Evolutionary conservation across 208 protist species (phyloP), one percentile per base, ranked within the genome.

Genomic region (Leishmania aethiopica): DNA sequence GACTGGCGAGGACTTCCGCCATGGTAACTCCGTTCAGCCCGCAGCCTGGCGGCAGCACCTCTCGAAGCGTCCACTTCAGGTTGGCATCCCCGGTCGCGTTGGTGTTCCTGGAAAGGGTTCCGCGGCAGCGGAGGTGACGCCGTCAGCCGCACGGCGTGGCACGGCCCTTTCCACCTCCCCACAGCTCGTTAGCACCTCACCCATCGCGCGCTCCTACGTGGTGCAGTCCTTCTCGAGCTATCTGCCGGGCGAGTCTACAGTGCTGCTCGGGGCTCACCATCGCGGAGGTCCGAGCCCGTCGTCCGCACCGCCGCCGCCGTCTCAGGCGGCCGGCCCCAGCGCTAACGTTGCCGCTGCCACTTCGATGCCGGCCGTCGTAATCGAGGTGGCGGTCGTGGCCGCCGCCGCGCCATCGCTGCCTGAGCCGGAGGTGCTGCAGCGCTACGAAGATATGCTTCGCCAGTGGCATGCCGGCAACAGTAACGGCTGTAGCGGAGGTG

Each of bases 341-440:
- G 32, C 45, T 22, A 32, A 1, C 7, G n/a, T 28, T 22, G 25
- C 32, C 17, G 35, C 32, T 45, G n/a, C 49, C 49, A 40, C 72
- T 5, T 55, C 72, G 8, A 59, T 25, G 51, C n/a, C 75, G 13
- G 57, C 32, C 62, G 76, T 57, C 15, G 49, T 35, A 25, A 35
- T 85, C 13, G 82, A 81, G 37, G 82, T 85, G 70, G 77, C 77
- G 35, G 57, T 85, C 35, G 28, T 78, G 40, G 77, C 82, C 22
- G 4, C 22, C 45, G 57, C 28, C 28, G 57, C 57, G 42, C 28
- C 51, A 45, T 71, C 72, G 70, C 75, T 78, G 32, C 82, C 77
- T 7, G 49, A 71, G 3, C 55, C 77, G 15, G 55, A 47, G 22
- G 49, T 84, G 22, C 66, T 84, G 19, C 71, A 81, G 76, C 79